These are phyloP conservation scores for Cotoneaster glaucophyllus DNA, from an alignment of 306 rosid species.

Conservation along the genomic window DNA sequence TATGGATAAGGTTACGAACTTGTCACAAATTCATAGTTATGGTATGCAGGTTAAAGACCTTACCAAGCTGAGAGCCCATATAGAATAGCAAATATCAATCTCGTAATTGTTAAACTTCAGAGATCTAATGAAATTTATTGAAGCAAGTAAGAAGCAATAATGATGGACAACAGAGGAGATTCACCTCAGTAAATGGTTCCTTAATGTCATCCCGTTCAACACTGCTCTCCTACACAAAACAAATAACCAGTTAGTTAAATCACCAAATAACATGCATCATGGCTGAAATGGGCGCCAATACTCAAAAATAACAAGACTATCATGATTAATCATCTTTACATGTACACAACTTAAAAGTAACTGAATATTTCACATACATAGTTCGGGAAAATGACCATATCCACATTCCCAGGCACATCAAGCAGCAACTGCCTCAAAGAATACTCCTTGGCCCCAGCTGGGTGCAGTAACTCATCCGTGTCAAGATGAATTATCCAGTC, in stretches of 20 bases:
- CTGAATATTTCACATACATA: slow-evolving; percentile 57
- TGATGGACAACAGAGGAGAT: slow-evolving; percentile 5
- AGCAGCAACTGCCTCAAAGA: slow-evolving; percentile 86
- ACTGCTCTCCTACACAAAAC: slow-evolving; percentile 72
- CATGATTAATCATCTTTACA: slow-evolving; percentile 2
- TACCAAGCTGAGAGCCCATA: not conserved
- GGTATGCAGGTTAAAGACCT: not conserved
- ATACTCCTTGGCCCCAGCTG: slow-evolving; percentile 86
- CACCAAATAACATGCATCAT: slow-evolving; percentile 1
- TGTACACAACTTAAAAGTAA: not conserved
- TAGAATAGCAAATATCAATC: not conserved
- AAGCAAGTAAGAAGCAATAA: slow-evolving; percentile 12
- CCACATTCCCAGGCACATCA: slow-evolving; percentile 85
- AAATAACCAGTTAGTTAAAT: slow-evolving; percentile 20
- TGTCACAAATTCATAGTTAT: not conserved
- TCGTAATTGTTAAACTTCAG: not conserved
- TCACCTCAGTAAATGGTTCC: slow-evolving; percentile 96
- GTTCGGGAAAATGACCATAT: slow-evolving; percentile 94
- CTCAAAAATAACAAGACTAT: slow-evolving; percentile 5
- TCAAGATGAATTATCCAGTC: slow-evolving; percentile 98
- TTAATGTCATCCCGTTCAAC: slow-evolving; percentile 83
- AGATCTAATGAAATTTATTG: not conserved
- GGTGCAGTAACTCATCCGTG: slow-evolving; percentile 90
- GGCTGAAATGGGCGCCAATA: not conserved
- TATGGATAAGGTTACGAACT: not conserved